Conservation (phyloP, 768 basidiomycete genomes). For the Phylloporus sp. region DNA sequence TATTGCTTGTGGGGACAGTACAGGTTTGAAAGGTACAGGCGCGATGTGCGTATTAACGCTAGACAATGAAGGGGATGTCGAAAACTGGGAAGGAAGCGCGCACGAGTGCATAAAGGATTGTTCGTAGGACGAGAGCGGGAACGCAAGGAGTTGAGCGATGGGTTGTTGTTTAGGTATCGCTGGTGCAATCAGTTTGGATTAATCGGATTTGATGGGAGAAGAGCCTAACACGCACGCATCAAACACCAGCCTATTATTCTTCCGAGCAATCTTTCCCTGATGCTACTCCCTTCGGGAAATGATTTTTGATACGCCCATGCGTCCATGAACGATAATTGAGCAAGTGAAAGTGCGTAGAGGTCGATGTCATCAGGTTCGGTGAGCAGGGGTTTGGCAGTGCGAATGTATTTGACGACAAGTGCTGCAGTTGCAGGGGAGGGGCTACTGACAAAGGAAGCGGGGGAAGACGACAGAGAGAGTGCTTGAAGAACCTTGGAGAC, state of each 20-base stretch:
- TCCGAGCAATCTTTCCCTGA: slow-evolving; percentile 50
- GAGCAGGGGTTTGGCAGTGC: slow-evolving; percentile 69
- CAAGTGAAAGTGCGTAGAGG: slow-evolving; percentile 64
- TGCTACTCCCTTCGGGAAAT: slow-evolving; percentile 56
- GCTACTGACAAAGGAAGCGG: slow-evolving; percentile 32
- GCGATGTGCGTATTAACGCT: background rate
- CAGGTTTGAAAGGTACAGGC: background rate
- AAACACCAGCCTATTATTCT: slow-evolving; percentile 68
- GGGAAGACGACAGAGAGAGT: slow-evolving; percentile 37
- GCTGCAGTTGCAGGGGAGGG: slow-evolving; percentile 14
- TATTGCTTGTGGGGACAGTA: slow-evolving; percentile 44
- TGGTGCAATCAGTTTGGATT: slow-evolving; percentile 23
- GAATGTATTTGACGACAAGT: slow-evolving; percentile 69
- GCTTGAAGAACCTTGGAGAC: slow-evolving; percentile 75
- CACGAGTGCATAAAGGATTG: slow-evolving; percentile 53
- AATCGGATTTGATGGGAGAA: background rate
- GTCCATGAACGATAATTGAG: slow-evolving; percentile 58
- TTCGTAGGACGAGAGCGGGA: slow-evolving; percentile 67
- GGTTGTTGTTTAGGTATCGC: slow-evolving; percentile 57
- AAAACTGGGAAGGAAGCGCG: slow-evolving; percentile 47
- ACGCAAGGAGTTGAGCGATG: slow-evolving; percentile 57
- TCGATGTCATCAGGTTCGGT: slow-evolving; percentile 68
- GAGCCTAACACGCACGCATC: slow-evolving; percentile 48
- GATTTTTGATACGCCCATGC: slow-evolving; percentile 76
- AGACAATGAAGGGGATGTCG: slow-evolving; percentile 30